A percentile compares a stretch with the other conserved stretches of the same genome.
phyloP scores from a whole-genome alignment of 371 early-diverging fungal genomes.

The Capillidium rhysosporum region DNA sequence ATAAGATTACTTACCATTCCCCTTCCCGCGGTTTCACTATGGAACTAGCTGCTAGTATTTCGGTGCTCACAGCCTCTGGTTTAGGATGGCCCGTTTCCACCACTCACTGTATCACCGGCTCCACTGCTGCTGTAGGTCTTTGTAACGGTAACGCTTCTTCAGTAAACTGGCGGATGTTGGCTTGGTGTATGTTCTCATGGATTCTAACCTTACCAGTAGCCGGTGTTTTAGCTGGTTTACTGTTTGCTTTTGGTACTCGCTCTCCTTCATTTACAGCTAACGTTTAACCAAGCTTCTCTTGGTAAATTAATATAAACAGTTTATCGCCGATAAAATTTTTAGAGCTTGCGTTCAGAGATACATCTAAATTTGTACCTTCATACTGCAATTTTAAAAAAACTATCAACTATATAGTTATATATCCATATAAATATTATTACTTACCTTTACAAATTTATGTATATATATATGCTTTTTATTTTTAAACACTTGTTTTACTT shows the following conservation, averaged over 20 bases:
- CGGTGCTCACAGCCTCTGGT: slow-evolving; percentile 69
- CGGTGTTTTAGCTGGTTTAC: slow-evolving; percentile 37
- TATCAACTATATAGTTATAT: too few relatives aligned
- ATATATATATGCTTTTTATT: too few relatives aligned
- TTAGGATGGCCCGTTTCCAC: slow-evolving; percentile 69
- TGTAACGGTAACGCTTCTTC: slow-evolving; percentile 46
- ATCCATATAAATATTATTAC: too few relatives aligned
- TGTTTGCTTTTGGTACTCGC: slow-evolving; percentile 38
- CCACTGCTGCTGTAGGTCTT: slow-evolving; percentile 65
- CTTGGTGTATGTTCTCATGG: slow-evolving; percentile 51
- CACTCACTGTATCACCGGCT: slow-evolving; percentile 75
- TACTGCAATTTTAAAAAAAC: too few relatives aligned
- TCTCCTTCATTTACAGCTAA: too few relatives aligned
- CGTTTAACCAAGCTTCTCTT: too few relatives aligned
- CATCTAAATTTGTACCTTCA: too few relatives aligned
- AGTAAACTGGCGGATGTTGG: slow-evolving; percentile 65
- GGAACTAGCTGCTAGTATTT: slow-evolving; percentile 61
- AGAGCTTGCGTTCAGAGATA: too few relatives aligned
- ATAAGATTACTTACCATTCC: slow-evolving; percentile 64
- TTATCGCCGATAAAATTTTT: too few relatives aligned
- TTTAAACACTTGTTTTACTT: too few relatives aligned
- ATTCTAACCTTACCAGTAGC: slow-evolving; percentile 60
- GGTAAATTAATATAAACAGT: too few relatives aligned
- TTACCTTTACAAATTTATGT: too few relatives aligned
- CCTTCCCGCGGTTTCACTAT: slow-evolving; percentile 73